Conservation (phyloP, 495 filamentous ascomycete species). For the Aspergillus leporis region DNA sequence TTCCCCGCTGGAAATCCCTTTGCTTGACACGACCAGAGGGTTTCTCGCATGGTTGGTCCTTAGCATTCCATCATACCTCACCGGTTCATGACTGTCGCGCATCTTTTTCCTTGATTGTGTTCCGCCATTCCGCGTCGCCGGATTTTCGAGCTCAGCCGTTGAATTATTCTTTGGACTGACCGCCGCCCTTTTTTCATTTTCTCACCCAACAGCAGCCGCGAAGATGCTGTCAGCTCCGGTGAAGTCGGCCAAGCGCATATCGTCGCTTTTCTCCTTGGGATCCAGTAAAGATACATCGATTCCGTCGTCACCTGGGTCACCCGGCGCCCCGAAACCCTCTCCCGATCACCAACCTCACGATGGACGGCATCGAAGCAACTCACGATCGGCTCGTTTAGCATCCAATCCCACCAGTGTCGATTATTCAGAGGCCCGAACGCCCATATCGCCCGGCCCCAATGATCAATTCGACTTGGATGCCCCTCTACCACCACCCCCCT, state of each 20-base stretch:
- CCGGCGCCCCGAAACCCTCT: slow-evolving; percentile 23
- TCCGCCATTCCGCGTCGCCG: not conserved
- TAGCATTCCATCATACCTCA: slow-evolving; percentile 26
- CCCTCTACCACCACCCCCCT: slow-evolving; percentile 43
- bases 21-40: slow-evolving; percentile 3
- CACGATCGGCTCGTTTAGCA: slow-evolving; percentile 39
- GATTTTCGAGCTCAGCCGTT: slow-evolving; percentile 6
- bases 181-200: slow-evolving; percentile 11
- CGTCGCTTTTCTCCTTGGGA: slow-evolving; percentile 47
- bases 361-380: slow-evolving; percentile 33
- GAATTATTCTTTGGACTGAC: slow-evolving; percentile 10
- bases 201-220: slow-evolving; percentile 9
- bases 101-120: slow-evolving; percentile 9
- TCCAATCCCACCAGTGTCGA: slow-evolving; percentile 34
- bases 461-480: slow-evolving; percentile 36
- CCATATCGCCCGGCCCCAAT: slow-evolving; percentile 27
- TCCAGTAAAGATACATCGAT: slow-evolving; percentile 37
- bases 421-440: slow-evolving; percentile 29
- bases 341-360: slow-evolving; percentile 29
- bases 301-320: slow-evolving; percentile 29
- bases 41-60: slow-evolving; percentile 37
- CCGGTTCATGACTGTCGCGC: slow-evolving; percentile 14
- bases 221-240: slow-evolving; percentile 51
- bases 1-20: slow-evolving; percentile 21
- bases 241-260: slow-evolving; percentile 52